Evolutionary conservation across 768 basidiomycete species (phyloP).

Genomic region (Ramaria rubella): DNA sequence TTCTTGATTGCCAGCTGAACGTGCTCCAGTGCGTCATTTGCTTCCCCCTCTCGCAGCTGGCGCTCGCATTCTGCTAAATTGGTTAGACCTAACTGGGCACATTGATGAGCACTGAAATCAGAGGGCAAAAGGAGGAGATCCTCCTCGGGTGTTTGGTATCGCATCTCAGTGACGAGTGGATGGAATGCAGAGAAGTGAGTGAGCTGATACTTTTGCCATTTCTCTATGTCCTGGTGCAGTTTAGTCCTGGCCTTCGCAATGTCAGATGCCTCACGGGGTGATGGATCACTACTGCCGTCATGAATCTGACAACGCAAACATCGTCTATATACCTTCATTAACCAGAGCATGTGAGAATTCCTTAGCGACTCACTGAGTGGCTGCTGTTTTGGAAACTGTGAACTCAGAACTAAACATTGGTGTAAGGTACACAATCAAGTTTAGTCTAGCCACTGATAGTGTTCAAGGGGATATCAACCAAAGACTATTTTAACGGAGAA

Average conservation of each 20-base stretch:
- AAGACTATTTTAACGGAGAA: too few species aligned
- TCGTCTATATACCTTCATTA: not conserved
- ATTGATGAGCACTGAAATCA: not conserved
- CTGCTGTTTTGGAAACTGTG: too few species aligned
- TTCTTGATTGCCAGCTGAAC: not conserved
- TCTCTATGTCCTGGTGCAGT: not conserved
- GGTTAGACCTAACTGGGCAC: not conserved
- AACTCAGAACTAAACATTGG: too few species aligned
- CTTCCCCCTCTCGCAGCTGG: not conserved
- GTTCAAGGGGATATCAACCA: too few species aligned
- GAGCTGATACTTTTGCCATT: not conserved
- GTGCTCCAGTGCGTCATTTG: not conserved
- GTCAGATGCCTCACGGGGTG: not conserved
- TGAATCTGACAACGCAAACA: not conserved
- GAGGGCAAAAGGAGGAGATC: not conserved
- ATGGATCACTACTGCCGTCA: not conserved
- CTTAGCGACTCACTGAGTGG: not conserved
- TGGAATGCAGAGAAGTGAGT: not conserved
- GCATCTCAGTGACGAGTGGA: not conserved
- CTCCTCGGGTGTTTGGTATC: not conserved
- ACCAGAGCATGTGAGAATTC: not conserved
- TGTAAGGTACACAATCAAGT: too few species aligned
- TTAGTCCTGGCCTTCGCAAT: not conserved
- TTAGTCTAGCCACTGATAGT: too few species aligned
- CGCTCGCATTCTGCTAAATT: not conserved